These are phyloP conservation scores for Cladosporium sphaerospermum DNA, from an alignment of 2,329 filamentous ascomycete species.

Conservation along the genomic window DNA sequence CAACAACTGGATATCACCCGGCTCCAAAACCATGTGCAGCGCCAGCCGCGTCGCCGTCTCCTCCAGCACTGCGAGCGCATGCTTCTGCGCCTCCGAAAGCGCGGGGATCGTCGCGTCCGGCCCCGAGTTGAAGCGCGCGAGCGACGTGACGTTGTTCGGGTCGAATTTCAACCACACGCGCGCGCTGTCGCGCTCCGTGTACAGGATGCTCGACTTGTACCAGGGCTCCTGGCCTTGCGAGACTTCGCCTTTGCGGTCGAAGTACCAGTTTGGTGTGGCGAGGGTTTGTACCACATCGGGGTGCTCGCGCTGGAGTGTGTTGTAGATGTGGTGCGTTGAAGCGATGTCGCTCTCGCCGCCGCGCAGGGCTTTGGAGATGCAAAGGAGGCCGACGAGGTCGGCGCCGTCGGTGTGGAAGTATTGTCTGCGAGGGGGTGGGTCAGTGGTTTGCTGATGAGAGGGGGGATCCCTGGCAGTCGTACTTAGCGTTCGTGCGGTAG, in stretches of 20 bases:
- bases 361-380: constrained; percentile 66
- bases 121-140: constrained; percentile 63
- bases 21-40: constrained; percentile 75
- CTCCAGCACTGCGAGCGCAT: constrained; percentile 63
- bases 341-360: constrained; percentile 78
- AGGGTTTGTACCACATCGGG: constrained; percentile 70
- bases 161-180: constrained; percentile 79
- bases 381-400: constrained; percentile 77
- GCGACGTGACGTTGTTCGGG: constrained; percentile 73
- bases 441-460: neutral
- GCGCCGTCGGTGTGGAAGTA: constrained; percentile 78
- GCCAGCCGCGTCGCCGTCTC: constrained; percentile 63
- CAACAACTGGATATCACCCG: constrained; percentile 82
- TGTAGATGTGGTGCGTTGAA: constrained; percentile 72
- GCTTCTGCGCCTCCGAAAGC: constrained; percentile 59
- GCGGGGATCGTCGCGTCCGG: constrained; percentile 64
- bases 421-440: constrained; percentile 47
- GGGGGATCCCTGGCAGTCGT: neutral
- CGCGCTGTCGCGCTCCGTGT: constrained; percentile 61
- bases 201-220: constrained; percentile 65
- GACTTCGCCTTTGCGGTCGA: constrained; percentile 79
- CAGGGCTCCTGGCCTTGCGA: constrained; percentile 67
- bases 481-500: constrained; percentile 69
- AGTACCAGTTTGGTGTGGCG: constrained; percentile 76
- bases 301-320: constrained; percentile 63